Percentiles rank a stretch among this genome's conserved stretches.
Evolutionary conservation across 495 filamentous ascomycete species (phyloP).

Genomic region (Aspergillus diversus): DNA sequence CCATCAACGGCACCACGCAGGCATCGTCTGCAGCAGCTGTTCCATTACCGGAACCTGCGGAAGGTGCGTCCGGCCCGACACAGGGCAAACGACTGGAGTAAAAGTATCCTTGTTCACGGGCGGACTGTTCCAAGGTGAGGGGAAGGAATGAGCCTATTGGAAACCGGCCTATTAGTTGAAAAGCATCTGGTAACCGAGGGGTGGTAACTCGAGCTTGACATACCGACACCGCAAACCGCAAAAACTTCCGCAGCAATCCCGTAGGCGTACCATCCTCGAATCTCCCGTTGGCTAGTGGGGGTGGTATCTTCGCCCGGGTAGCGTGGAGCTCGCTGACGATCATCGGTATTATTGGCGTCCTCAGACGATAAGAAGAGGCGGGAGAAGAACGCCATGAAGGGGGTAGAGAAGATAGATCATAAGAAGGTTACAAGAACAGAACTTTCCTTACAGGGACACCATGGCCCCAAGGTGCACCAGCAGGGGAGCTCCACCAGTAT

Average conservation of each 20-base stretch:
- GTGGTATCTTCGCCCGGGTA: slow-evolving; percentile 85
- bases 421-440: slow-evolving; percentile 8
- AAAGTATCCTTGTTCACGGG: slow-evolving; percentile 78
- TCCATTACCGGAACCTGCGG: slow-evolving; percentile 44
- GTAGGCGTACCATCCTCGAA: slow-evolving; percentile 88
- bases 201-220: not conserved
- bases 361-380: slow-evolving; percentile 26
- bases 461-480: slow-evolving; percentile 11
- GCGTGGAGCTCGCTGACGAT: slow-evolving; percentile 41
- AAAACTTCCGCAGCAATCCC: slow-evolving; percentile 91
- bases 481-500: slow-evolving; percentile 18
- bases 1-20: slow-evolving; percentile 51
- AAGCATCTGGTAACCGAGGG: not conserved
- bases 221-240: slow-evolving; percentile 78
- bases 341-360: slow-evolving; percentile 15
- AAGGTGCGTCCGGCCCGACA: slow-evolving; percentile 30
- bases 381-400: slow-evolving; percentile 26
- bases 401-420: not conserved
- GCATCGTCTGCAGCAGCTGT: slow-evolving; percentile 34
- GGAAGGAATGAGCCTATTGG: slow-evolving; percentile 80
- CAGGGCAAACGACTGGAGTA: slow-evolving; percentile 55
- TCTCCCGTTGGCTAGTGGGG: slow-evolving; percentile 76
- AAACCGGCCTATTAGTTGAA: not conserved
- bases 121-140: slow-evolving; percentile 83
- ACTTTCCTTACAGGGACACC: slow-evolving; percentile 4